phyloP scores from a whole-genome alignment of 306 rosid genomes.

The Oxytropis ochrocephala region DNA sequence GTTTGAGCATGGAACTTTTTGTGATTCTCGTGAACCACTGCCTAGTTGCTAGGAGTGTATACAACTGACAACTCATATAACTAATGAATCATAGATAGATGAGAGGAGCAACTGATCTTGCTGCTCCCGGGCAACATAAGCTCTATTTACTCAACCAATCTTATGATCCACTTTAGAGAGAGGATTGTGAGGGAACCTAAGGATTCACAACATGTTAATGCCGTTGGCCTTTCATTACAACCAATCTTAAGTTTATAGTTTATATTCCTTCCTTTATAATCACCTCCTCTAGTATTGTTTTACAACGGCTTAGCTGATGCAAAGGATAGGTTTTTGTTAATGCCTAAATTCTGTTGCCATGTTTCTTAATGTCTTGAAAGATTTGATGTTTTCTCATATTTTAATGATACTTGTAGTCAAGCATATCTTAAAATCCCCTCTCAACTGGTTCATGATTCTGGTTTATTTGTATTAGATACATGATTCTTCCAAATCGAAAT shows the following conservation, averaged over 20 bases:
- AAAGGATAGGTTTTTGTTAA: not conserved
- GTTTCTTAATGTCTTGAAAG: not conserved
- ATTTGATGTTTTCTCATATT: conserved; percentile 9
- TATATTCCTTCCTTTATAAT: no score
- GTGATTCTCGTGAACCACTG: not conserved
- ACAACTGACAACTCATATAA: not conserved
- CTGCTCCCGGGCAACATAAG: not conserved
- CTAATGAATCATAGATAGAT: not conserved
- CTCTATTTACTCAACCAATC: not conserved
- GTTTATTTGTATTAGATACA: conserved; percentile 40
- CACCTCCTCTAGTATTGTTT: not conserved
- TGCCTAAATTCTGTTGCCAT: not conserved
- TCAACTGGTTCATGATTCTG: conserved; percentile 11
- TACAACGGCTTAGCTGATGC: not conserved
- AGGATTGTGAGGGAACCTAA: no score
- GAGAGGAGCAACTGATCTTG: not conserved
- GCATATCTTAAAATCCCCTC: conserved; percentile 3
- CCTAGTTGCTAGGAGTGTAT: not conserved
- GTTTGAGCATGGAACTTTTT: not conserved
- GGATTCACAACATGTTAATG: no score
- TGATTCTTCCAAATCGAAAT: conserved; percentile 48
- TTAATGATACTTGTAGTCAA: not conserved
- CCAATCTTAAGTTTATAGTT: no score
- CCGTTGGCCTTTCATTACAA: no score
- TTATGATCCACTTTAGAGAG: no score